Percentiles rank a stretch among this genome's conserved stretches.
These are phyloP conservation scores for Halophytophthora batemanensis DNA, from an alignment of 352 stramenopile species.

Conservation along the genomic window DNA sequence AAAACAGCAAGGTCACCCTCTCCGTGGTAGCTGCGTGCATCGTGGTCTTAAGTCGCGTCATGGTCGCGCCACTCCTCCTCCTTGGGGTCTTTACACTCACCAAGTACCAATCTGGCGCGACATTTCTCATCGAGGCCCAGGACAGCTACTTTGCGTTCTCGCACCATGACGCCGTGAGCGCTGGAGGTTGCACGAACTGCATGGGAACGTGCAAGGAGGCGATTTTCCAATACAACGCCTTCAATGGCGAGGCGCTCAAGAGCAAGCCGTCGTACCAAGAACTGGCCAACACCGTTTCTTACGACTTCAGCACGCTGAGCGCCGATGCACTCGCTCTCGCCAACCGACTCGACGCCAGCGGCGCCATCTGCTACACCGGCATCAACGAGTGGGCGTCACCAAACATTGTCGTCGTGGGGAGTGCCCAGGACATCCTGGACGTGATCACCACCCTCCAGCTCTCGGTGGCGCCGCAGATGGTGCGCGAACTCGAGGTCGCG, in stretches of 20 bases:
- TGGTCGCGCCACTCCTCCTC: background rate
- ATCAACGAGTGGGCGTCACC: constrained; percentile 4
- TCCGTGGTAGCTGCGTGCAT: background rate
- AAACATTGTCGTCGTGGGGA: background rate
- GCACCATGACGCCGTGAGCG: constrained; percentile 1
- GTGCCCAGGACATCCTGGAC: constrained; percentile 1
- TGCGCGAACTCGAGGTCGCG: background rate
- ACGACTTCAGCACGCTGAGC: background rate
- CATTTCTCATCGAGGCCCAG: background rate
- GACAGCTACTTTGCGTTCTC: constrained; percentile 2
- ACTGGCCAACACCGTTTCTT: background rate
- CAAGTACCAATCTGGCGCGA: background rate
- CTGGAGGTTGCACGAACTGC: constrained; percentile 1
- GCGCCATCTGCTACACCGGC: background rate
- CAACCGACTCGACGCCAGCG: background rate
- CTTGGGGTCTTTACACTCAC: background rate
- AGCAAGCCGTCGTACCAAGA: constrained; percentile 5
- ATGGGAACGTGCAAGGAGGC: background rate
- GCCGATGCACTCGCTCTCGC: background rate
- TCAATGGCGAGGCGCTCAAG: background rate
- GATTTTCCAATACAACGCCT: background rate
- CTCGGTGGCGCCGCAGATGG: background rate
- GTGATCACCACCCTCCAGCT: background rate
- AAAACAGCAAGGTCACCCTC: background rate
- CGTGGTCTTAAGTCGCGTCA: background rate